phyloP scores from a whole-genome alignment of 1,284 basidiomycete genomes.

The Omphalotus olearius region DNA sequence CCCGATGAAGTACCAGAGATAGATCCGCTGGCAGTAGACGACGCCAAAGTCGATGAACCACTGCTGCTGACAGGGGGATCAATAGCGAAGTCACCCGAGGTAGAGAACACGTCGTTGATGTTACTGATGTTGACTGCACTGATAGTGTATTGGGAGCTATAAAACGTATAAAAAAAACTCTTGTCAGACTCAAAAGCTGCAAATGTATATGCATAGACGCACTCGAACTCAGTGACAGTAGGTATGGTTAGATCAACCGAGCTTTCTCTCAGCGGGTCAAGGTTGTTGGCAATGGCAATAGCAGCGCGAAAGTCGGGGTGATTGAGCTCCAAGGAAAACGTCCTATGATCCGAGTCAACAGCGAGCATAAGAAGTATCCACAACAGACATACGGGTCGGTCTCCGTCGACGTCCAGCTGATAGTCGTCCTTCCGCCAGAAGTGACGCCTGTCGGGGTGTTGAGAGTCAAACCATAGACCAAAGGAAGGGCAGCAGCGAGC shows the following conservation, averaged over 20 bases:
- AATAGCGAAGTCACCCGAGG: constrained; percentile 42
- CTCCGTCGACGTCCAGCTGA: constrained; percentile 4
- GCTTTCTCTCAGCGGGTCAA: constrained; percentile 32
- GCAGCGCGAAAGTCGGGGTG: constrained; percentile 50
- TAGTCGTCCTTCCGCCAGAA: neutral
- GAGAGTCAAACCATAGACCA: neutral
- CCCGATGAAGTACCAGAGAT: constrained; percentile 11
- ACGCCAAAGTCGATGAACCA: constrained; percentile 18
- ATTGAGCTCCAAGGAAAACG: constrained; percentile 36
- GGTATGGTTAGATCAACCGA: constrained; percentile 41
- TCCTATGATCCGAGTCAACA: neutral
- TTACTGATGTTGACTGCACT: constrained; percentile 49
- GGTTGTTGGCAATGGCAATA: constrained; percentile 58
- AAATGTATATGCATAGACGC: constrained; percentile 17
- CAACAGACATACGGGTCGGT: constrained; percentile 4
- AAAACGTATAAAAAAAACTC: constrained; percentile 4
- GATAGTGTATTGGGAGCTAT: constrained; percentile 49
- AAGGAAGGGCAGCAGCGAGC: constrained; percentile 9
- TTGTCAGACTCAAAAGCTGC: neutral
- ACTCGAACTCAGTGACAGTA: constrained; percentile 44
- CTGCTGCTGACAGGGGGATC: constrained; percentile 18
- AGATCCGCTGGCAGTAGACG: constrained; percentile 15
- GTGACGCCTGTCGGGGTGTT: constrained; percentile 6
- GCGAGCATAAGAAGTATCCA: too few species aligned
- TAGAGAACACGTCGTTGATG: constrained; percentile 41